phyloP scores from a whole-genome alignment of 345 rosid species.

The Eucalyptus victrix region DNA sequence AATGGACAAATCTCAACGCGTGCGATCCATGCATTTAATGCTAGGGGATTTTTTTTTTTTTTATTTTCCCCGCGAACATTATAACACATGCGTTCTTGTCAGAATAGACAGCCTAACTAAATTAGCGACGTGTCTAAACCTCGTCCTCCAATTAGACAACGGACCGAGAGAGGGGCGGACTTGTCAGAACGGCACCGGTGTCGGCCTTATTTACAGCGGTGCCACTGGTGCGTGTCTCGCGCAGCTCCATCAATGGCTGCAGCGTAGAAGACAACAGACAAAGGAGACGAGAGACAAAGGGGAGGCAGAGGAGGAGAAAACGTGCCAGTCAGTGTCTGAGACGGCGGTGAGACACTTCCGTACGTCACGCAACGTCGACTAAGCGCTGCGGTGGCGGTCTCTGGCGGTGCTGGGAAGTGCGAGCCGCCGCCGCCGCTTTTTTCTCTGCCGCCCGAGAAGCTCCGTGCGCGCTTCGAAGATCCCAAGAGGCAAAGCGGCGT shows the following conservation, averaged over 20 bases:
- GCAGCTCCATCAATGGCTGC: neutral
- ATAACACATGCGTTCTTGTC: neutral
- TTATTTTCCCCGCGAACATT: neutral
- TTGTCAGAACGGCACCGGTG: neutral
- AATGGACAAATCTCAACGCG: neutral
- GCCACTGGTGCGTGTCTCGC: neutral
- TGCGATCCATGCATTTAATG: neutral
- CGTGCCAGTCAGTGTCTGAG: neutral
- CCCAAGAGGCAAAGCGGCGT: neutral
- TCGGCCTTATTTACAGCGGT: neutral
- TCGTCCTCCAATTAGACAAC: neutral
- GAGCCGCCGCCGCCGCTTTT: neutral
- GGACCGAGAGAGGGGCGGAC: neutral
- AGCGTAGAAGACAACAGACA: neutral
- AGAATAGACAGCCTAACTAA: neutral
- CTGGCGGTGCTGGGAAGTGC: neutral
- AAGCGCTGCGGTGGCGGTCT: neutral
- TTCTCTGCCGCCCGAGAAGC: neutral
- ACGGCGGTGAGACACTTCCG: neutral
- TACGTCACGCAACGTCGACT: neutral
- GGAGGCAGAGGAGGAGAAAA: neutral
- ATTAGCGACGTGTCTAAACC: neutral
- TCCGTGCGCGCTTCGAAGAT: neutral
- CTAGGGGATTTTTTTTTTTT: fast-evolving
- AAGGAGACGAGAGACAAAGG: neutral